A percentile compares a stretch with the other conserved stretches of the same genome.
phyloP scores from a whole-genome alignment of 2,329 filamentous ascomycete genomes.

The Phoma sp. region DNA sequence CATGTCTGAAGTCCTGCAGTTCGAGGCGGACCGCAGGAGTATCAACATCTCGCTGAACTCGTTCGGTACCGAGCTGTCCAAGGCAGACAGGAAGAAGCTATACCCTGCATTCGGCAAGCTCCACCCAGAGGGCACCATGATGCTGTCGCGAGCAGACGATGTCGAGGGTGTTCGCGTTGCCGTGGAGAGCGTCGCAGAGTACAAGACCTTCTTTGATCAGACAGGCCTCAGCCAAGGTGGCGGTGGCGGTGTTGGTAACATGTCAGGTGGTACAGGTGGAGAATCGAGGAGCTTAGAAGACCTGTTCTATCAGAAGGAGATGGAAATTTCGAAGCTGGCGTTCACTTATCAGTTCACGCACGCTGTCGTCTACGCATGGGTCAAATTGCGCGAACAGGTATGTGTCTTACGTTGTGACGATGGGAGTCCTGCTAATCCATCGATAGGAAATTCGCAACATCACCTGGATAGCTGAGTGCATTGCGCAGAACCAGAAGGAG shows the following conservation, averaged over 20 bases:
- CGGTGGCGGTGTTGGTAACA: conserved; percentile 78
- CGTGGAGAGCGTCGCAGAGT: conserved; percentile 90
- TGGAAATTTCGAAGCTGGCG: conserved; percentile 94
- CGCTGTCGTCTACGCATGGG: conserved; percentile 95
- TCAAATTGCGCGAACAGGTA: conserved; percentile 96
- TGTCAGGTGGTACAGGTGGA: conserved; percentile 77
- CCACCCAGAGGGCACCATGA: conserved; percentile 91
- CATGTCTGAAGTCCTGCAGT: conserved; percentile 95
- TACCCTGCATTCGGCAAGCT: conserved; percentile 91
- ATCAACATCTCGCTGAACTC: conserved; percentile 99
- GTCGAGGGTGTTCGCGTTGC: conserved; percentile 91
- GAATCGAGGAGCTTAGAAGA: conserved; percentile 94
- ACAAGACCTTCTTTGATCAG: conserved; percentile 95
- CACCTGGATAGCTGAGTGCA: conserved; percentile 99
- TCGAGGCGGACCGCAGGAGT: conserved; percentile 92
- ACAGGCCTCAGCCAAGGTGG: conserved; percentile 79
- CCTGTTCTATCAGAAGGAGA: conserved; percentile 99
- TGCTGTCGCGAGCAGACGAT: conserved; percentile 94
- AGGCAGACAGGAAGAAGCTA: conserved; percentile 92
- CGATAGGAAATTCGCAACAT: conserved; percentile 96
- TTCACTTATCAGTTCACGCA: conserved; percentile 97
- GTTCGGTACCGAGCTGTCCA: conserved; percentile 93
- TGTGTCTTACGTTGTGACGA: conserved; percentile 41
- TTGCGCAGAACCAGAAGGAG: conserved; percentile 99
- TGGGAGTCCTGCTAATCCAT: conserved; percentile 19